phyloP scores from a whole-genome alignment of 2,329 filamentous ascomycete genomes.

The Penicillium sp. region DNA sequence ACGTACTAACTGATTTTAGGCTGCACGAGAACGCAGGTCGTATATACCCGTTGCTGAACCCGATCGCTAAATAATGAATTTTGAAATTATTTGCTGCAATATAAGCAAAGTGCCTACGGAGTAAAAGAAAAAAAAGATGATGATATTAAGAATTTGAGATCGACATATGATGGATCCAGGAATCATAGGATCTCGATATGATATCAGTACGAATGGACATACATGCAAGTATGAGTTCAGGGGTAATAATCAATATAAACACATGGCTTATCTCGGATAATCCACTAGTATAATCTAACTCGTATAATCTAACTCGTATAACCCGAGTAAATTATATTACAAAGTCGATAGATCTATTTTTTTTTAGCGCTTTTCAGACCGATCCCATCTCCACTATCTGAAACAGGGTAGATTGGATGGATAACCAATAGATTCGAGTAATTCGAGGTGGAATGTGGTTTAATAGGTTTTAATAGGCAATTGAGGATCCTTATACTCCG shows the following conservation, averaged over 20 bases:
- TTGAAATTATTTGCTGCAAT: neutral
- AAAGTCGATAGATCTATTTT: neutral
- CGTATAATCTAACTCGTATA: too few relatives aligned
- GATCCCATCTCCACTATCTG: neutral
- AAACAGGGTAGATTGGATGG: neutral
- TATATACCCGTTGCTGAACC: slow-evolving; percentile 53
- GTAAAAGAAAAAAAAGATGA: neutral
- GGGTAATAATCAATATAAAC: neutral
- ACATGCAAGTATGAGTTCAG: too few relatives aligned
- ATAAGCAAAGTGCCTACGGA: neutral
- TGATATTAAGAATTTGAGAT: neutral
- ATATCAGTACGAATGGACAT: too few relatives aligned
- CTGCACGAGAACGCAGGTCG: slow-evolving; percentile 49
- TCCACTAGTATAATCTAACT: neutral
- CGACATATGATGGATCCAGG: neutral
- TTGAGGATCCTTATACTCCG: too few relatives aligned
- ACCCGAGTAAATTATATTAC: neutral
- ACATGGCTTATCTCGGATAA: neutral
- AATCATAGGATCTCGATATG: too few relatives aligned
- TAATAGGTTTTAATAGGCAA: neutral
- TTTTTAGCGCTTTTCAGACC: neutral
- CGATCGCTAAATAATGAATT: slow-evolving; percentile 3
- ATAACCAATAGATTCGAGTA: neutral
- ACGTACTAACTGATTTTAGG: slow-evolving; percentile 32
- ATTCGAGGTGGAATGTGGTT: neutral